Conservation (phyloP, 139 green algal species). For the Astrephomene gubernaculifera region DNA sequence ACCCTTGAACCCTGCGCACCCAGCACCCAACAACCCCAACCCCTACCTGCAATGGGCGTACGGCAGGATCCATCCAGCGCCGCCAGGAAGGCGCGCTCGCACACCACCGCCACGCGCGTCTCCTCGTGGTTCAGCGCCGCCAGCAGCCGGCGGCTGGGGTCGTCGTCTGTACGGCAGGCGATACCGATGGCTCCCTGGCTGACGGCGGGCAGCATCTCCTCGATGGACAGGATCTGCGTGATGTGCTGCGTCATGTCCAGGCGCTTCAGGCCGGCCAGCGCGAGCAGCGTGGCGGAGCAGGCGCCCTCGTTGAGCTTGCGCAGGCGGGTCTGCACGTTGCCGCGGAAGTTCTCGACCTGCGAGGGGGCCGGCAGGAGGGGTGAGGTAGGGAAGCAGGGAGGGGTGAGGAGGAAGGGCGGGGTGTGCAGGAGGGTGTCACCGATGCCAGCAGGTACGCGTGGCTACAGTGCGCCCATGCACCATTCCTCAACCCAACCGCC, state of each 20-base stretch:
- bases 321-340: constrained; percentile 97
- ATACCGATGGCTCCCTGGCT: constrained; percentile 98
- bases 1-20: no score
- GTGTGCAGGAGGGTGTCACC: no score
- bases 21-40: not conserved
- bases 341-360: constrained; percentile 97
- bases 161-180: constrained; percentile 92
- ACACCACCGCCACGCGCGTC: constrained; percentile 93
- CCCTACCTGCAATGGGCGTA: constrained; percentile 95
- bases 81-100: constrained; percentile 95
- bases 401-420: no score
- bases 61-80: constrained; percentile 98
- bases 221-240: constrained; percentile 86
- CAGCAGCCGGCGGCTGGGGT: constrained; percentile 74
- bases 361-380: no score
- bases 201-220: constrained; percentile 98
- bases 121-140: constrained; percentile 97
- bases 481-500: no score
- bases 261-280: constrained; percentile 95
- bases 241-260: constrained; percentile 95
- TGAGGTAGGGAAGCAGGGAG: no score
- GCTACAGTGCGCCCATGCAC: no score
- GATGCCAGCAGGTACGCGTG: no score
- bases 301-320: constrained; percentile 96
- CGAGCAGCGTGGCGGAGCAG: constrained; percentile 94